Conservation (phyloP, 1,284 basidiomycete species). For the Apiotrichum akiyoshidainum region DNA sequence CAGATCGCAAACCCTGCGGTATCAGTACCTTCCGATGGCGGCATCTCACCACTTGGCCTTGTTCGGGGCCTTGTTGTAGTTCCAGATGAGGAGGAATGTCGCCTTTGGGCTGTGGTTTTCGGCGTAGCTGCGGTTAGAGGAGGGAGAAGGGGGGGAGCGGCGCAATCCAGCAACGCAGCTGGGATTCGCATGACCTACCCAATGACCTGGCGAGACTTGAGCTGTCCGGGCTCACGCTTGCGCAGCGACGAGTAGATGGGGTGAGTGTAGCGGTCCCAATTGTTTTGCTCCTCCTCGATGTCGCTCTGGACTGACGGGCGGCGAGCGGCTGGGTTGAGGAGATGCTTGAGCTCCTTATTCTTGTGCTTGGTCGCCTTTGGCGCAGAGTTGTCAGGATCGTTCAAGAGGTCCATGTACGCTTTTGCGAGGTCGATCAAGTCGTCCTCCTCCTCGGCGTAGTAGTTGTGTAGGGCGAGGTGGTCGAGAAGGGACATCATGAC, state of each 20-base stretch:
- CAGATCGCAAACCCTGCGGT: neutral
- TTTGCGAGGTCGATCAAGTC: too few relatives aligned
- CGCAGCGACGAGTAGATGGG: neutral
- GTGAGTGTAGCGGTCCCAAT: neutral
- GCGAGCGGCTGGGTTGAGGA: neutral
- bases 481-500: neutral
- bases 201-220: neutral
- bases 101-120: neutral
- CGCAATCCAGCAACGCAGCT: neutral
- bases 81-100: slow-evolving; percentile 1
- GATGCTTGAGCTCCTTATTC: too few relatives aligned
- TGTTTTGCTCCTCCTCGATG: neutral
- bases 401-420: too few relatives aligned
- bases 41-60: neutral
- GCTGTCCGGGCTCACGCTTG: neutral
- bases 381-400: too few relatives aligned
- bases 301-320: neutral
- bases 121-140: neutral
- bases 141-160: neutral
- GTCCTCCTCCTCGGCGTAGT: neutral
- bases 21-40: neutral
- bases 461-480: neutral
- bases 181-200: neutral
- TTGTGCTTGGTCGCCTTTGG: too few relatives aligned
- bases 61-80: neutral